Percentiles rank a stretch among this genome's conserved stretches.
Conservation (phyloP, 1,284 basidiomycete species). For the Coniophora puteana region DNA sequence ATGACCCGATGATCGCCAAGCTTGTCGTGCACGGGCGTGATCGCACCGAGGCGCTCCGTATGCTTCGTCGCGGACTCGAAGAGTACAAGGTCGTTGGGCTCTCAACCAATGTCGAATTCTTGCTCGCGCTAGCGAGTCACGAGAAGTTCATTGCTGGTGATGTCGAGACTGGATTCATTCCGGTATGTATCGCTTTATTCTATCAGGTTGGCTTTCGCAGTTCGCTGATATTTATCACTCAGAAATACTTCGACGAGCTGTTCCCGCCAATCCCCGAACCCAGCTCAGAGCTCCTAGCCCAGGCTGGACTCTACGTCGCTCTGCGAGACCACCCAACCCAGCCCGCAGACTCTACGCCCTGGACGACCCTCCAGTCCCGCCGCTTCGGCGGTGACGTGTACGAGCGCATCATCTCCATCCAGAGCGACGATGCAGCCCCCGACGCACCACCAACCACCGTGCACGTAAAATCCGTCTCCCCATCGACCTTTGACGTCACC, state of each 20-base stretch:
- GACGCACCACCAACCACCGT: slow-evolving; percentile 38
- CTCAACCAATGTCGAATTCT: slow-evolving; percentile 88
- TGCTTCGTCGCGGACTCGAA: slow-evolving; percentile 77
- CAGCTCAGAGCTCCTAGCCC: slow-evolving; percentile 62
- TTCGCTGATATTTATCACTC: slow-evolving; percentile 6
- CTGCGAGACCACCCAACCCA: slow-evolving; percentile 55
- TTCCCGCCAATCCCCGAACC: slow-evolving; percentile 64
- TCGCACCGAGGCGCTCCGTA: slow-evolving; percentile 80
- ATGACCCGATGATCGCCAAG: slow-evolving; percentile 94
- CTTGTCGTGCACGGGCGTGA: slow-evolving; percentile 89
- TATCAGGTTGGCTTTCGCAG: slow-evolving; percentile 1
- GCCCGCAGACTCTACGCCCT: slow-evolving; percentile 38
- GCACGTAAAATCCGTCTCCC: slow-evolving; percentile 38
- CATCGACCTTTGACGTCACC: slow-evolving; percentile 50
- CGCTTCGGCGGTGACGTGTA: slow-evolving; percentile 75
- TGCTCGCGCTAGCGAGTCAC: slow-evolving; percentile 76
- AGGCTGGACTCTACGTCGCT: slow-evolving; percentile 73
- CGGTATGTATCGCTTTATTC: slow-evolving; percentile 38
- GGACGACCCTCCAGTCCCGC: slow-evolving; percentile 65
- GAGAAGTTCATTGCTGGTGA: slow-evolving; percentile 75
- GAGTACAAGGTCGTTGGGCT: slow-evolving; percentile 92
- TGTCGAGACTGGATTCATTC: slow-evolving; percentile 92
- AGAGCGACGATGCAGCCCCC: slow-evolving; percentile 48
- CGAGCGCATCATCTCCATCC: slow-evolving; percentile 56
- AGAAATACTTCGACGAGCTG: slow-evolving; percentile 80